A percentile compares a stretch with the other conserved stretches of the same genome.
Conservation (phyloP, 2,329 filamentous ascomycete species). For the Colletotrichum sojae region DNA sequence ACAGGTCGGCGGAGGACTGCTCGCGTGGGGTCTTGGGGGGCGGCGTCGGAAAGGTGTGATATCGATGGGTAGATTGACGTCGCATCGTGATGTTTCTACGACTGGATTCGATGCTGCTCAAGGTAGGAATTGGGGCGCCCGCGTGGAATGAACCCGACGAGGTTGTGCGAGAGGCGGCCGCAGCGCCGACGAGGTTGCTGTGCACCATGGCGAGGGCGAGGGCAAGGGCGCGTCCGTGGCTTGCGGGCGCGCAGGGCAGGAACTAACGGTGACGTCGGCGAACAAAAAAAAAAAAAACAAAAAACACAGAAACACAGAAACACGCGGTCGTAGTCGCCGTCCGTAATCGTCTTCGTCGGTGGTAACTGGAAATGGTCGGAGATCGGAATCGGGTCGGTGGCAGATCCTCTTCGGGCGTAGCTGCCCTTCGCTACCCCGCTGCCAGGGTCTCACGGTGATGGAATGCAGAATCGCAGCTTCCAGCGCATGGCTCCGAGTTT, state of each 20-base stretch:
- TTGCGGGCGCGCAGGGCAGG: not conserved
- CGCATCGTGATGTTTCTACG: conserved; percentile 46
- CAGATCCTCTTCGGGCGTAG: conserved; percentile 38
- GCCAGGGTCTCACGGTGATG: conserved; percentile 41
- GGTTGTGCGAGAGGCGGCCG: conserved; percentile 37
- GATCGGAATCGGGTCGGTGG: conserved; percentile 35
- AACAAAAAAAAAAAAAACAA: conserved; percentile 1
- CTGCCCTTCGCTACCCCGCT: conserved; percentile 39
- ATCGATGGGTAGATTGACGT: conserved; percentile 69
- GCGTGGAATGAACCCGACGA: conserved; percentile 67
- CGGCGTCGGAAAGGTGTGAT: conserved; percentile 85
- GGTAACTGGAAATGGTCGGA: conserved; percentile 32
- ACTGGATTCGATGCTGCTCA: conserved; percentile 44
- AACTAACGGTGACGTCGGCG: conserved; percentile 32
- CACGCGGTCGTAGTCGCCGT: not conserved
- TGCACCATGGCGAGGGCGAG: conserved; percentile 25
- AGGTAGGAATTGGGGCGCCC: conserved; percentile 62
- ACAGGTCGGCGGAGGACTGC: conserved; percentile 53
- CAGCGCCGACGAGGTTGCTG: conserved; percentile 24
- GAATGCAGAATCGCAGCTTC: conserved; percentile 39
- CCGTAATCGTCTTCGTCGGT: conserved; percentile 12
- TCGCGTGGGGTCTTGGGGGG: conserved; percentile 77
- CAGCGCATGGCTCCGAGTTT: conserved; percentile 35
- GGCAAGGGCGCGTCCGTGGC: conserved; percentile 4
- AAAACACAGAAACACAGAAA: no score